These are phyloP conservation scores for Medakamo hakoo DNA, from an alignment of 139 green algal species.

Conservation along the genomic window DNA sequence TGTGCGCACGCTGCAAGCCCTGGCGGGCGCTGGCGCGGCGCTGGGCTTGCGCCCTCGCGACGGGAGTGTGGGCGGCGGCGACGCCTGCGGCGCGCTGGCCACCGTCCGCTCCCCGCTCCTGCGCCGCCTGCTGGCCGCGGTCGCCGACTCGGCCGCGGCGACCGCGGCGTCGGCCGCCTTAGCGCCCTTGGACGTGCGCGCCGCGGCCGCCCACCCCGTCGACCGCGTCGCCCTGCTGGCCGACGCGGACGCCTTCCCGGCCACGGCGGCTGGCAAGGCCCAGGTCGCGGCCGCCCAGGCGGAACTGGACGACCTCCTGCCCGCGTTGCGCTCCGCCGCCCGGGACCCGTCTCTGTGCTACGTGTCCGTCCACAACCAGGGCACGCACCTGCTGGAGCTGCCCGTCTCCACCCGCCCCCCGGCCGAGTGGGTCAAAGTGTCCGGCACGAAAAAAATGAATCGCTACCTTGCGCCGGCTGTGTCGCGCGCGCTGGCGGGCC, in stretches of 20 bases:
- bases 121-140: slow-evolving; percentile 17
- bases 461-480: slow-evolving; percentile 53
- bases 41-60: slow-evolving; percentile 8
- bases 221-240: slow-evolving; percentile 24
- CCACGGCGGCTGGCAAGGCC: slow-evolving; percentile 11
- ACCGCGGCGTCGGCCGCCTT: slow-evolving; percentile 19
- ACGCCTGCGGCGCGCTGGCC: not conserved
- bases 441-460: slow-evolving; percentile 57
- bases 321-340: slow-evolving; percentile 16
- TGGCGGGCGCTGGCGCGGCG: slow-evolving; percentile 8
- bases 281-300: slow-evolving; percentile 16
- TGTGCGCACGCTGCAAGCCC: slow-evolving; percentile 20
- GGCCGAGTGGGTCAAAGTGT: slow-evolving; percentile 35
- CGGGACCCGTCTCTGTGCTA: slow-evolving; percentile 23
- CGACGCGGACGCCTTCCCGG: slow-evolving; percentile 18
- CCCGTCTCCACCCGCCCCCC: slow-evolving; percentile 4
- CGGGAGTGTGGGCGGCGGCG: not conserved
- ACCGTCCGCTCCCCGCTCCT: slow-evolving; percentile 24
- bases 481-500: slow-evolving; percentile 12
- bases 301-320: slow-evolving; percentile 25
- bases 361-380: slow-evolving; percentile 30
- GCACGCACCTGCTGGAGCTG: slow-evolving; percentile 61
- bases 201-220: slow-evolving; percentile 20
- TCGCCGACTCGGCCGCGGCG: slow-evolving; percentile 14
- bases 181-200: slow-evolving; percentile 20